Evolutionary conservation across 176 grass and related monocot genomes (phyloP), one percentile per base, ranked within the genome.

Genomic region (Panicum miliaceum): DNA sequence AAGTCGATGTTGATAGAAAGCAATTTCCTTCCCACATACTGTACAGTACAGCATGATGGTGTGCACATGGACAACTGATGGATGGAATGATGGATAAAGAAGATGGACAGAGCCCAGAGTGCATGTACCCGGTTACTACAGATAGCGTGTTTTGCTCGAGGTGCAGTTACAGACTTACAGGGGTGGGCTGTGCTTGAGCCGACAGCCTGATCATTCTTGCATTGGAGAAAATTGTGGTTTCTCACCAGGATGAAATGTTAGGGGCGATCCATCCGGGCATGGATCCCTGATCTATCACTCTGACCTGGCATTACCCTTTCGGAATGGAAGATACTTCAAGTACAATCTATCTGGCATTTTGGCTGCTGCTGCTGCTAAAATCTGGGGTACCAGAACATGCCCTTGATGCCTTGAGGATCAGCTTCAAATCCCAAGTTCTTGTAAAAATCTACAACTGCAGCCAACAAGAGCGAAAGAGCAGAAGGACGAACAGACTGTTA

Each of bases 321-420:
- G 1, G 67, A 29, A 48, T 2, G 6, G 38, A 45, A 16, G 7
- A 56, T 57, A 7, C 51, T 14, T 57, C 73, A 67, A 13, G 77
- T 25, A 23, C 63, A 7, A 53, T 53, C 12, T 6, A n/a, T 52
- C 29, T 11, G 29, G 29, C 29, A 32, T 32, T 32, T 2, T 32
- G 5, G 29, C 18, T 1, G 15, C 8, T 71, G 15, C 8, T 71
- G 26, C 41, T 3, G 19, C 71, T 94, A 94, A 29, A 86, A 67
- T 53, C 68, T 83, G 73, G 92, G 89, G 89, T 98, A 94, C 96
- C 93, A 95, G 89, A 98, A 98, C 96, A 98, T 95, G 83, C 96
- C 96, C 85, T 93, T 95, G 89, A 98, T 98, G 82, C 96, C 96
- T 72, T 92, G 93, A 74, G 96, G 96, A 86, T 98, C 93, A 16